These are phyloP conservation scores for Lavandula angustifolia DNA, from an alignment of 257 asterid genomes.

Conservation along the genomic window DNA sequence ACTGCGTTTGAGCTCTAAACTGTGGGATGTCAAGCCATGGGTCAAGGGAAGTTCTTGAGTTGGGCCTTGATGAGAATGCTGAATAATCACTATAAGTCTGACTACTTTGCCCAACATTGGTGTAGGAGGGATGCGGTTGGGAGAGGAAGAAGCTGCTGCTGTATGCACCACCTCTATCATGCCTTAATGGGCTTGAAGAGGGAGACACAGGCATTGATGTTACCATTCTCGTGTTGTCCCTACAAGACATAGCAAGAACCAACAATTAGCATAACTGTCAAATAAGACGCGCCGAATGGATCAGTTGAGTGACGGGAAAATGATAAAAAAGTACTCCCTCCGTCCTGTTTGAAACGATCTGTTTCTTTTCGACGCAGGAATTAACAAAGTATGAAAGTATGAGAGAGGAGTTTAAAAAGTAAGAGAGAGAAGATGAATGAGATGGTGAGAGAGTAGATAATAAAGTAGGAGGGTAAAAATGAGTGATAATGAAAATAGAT, in stretches of 20 bases:
- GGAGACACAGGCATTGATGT: constrained; percentile 91
- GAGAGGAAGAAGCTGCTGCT: constrained; percentile 62
- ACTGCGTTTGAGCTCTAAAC: constrained; percentile 51
- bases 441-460: no score
- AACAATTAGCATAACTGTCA: background rate
- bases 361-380: no score
- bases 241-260: constrained; percentile 29
- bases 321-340: no score
- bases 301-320: no score
- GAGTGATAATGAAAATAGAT: no score
- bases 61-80: constrained; percentile 49
- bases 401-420: no score
- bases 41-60: constrained; percentile 56
- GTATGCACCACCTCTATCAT: constrained; percentile 46
- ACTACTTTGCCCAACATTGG: constrained; percentile 50
- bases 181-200: constrained; percentile 78
- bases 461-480: no score
- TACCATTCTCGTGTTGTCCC: constrained; percentile 69
- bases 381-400: no score
- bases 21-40: constrained; percentile 66
- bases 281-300: no score
- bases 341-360: no score
- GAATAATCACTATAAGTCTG: constrained; percentile 46
- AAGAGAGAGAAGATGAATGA: no score
- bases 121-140: constrained; percentile 78